Percentiles rank a stretch among this genome's conserved stretches.
Conservation (phyloP, 2,329 filamentous ascomycete genomes). For the Apiospora arundinis region DNA sequence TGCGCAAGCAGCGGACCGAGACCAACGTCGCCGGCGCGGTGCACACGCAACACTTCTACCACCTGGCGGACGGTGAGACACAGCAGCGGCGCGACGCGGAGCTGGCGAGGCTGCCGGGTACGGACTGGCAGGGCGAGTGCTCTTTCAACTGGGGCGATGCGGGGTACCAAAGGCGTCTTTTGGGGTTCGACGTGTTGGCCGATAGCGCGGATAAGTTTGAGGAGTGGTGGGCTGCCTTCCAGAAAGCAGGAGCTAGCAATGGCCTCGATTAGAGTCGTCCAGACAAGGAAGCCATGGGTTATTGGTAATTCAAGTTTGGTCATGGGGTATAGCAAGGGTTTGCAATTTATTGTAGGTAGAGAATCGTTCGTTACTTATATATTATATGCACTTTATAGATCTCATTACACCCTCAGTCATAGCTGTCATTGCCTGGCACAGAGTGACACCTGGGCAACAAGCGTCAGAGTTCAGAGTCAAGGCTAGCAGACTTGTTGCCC, state of each 20-base stretch:
- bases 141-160: slow-evolving; percentile 1
- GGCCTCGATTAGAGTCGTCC: neutral
- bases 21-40: slow-evolving; percentile 10
- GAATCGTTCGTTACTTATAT: too few species aligned
- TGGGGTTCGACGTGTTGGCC: neutral
- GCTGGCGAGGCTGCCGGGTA: neutral
- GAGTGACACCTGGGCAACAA: too few species aligned
- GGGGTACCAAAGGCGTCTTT: neutral
- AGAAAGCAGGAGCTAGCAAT: neutral
- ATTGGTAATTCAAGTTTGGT: too few species aligned
- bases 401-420: too few species aligned
- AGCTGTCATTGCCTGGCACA: too few species aligned
- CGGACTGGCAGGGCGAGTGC: neutral
- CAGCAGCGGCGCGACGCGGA: slow-evolving; percentile 17
- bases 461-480: too few species aligned
- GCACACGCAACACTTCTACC: neutral
- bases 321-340: neutral
- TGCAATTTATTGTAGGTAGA: neutral
- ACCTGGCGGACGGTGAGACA: slow-evolving; percentile 3
- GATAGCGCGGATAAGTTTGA: slow-evolving; percentile 9
- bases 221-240: neutral
- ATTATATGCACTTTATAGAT: too few species aligned
- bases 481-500: too few species aligned
- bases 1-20: slow-evolving; percentile 16
- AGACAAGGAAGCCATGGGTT: neutral